Evolutionary conservation across 2,329 filamentous ascomycete species (phyloP).

Genomic region (Cladophialophora chaetospira): DNA sequence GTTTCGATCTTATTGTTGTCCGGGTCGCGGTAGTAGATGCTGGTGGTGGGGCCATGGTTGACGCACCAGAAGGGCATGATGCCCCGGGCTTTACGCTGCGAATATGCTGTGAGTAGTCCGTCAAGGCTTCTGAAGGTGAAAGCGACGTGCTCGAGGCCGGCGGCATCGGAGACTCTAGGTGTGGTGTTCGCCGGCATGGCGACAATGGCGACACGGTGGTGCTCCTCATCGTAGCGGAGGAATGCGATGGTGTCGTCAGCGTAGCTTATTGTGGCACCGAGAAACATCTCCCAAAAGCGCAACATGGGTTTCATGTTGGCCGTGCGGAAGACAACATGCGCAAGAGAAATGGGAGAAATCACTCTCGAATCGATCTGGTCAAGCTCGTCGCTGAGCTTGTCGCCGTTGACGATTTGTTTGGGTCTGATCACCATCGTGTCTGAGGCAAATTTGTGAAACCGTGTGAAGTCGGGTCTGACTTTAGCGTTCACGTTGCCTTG

Average conservation of each 20-base stretch:
- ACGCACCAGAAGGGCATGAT: conserved; percentile 45
- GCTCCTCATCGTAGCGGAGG: conserved; percentile 9
- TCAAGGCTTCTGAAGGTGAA: conserved; percentile 3
- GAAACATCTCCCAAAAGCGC: conserved; percentile 8
- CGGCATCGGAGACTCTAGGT: neutral
- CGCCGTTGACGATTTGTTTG: no score
- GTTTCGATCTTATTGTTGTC: conserved; percentile 53
- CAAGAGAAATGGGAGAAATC: conserved; percentile 13
- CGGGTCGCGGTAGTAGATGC: conserved; percentile 54
- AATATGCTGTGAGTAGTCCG: conserved; percentile 41
- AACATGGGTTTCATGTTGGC: conserved; percentile 10
- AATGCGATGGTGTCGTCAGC: conserved; percentile 7
- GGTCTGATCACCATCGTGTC: no score
- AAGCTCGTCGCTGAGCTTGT: neutral
- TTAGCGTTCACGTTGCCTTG: no score
- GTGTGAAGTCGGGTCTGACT: no score
- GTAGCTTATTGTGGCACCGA: conserved; percentile 6
- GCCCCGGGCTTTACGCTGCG: conserved; percentile 30
- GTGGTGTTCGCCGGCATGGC: conserved; percentile 34
- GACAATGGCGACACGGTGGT: conserved; percentile 49
- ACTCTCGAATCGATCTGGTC: neutral
- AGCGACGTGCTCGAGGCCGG: conserved; percentile 11
- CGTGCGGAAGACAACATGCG: conserved; percentile 24
- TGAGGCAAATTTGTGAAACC: no score
- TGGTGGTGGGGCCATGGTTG: conserved; percentile 52